Base-by-base conservation (phyloP, 371 early-diverging fungal species). In the Actinomortierella wolfii region DNA sequence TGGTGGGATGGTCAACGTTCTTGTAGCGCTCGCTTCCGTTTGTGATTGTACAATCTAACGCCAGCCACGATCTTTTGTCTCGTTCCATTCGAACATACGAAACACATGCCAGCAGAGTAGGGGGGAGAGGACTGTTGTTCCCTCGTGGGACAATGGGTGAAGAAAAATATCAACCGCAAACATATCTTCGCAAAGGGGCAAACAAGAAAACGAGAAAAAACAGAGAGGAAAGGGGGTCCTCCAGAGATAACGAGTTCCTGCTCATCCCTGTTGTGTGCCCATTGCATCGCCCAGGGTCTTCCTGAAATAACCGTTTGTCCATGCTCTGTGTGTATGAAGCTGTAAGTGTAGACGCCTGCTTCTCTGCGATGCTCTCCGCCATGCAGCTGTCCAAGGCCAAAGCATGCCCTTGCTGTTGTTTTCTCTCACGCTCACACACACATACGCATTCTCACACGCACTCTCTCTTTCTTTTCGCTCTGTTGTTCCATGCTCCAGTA, bases 1-100 rank as follows among this genome's bases (percentile, higher is more conserved):
- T n/a, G n/a, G n/a, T n/a, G n/a, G n/a, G n/a, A n/a, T n/a, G n/a
- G n/a, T n/a, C n/a, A n/a, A n/a, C n/a, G n/a, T n/a, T n/a, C n/a
- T n/a, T n/a, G n/a, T n/a, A n/a, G n/a, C n/a, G n/a, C n/a, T n/a
- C n/a, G 34, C 34, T 34, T 34, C 34, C 34, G 4, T 11, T 34
- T 34, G 34, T 34, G 4, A 11, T 34, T 34, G 34, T 34, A 25
- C 21, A 48, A 26, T 17, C 24, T 24, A 48, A 24, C 3, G 20
- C n/a, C 6, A 3, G 49, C 0, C 49, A 3, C 42, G 11, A 41
- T 41, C 82, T 68, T 48, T 79, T 56, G 44, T 81, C 82, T 56
- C 83, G 85, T 6, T 45, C 45, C 45, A 4, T 45, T 18, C 6
- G 45, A 3, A 15, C 8, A 18, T 6, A 45, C 21, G 45, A 47